A percentile compares a stretch with the other conserved stretches of the same genome.
These are phyloP conservation scores for Pterula multifida DNA, from an alignment of 1,284 basidiomycete species.

Conservation along the genomic window DNA sequence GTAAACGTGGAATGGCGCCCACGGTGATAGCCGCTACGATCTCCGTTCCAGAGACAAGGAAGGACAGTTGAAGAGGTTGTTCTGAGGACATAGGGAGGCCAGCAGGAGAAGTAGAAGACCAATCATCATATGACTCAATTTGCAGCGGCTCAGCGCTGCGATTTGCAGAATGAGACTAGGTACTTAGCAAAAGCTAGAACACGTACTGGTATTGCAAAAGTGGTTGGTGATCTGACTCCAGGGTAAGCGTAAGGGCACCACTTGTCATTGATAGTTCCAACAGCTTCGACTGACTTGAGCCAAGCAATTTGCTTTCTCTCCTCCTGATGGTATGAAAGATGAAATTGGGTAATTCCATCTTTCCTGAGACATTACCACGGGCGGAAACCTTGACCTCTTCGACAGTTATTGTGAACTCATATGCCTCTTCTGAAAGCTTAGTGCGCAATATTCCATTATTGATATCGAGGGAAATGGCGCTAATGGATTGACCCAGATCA, in stretches of 20 bases:
- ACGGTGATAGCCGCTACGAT: constrained; percentile 64
- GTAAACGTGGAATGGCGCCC: constrained; percentile 59
- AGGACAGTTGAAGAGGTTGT: constrained; percentile 62
- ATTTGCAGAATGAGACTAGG: too few species aligned
- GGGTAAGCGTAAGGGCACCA: constrained; percentile 51
- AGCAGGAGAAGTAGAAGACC: constrained; percentile 37
- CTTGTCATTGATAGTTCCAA: constrained; percentile 69
- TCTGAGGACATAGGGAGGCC: constrained; percentile 23
- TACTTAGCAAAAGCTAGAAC: constrained; percentile 6
- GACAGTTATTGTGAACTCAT: constrained; percentile 60
- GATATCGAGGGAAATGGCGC: constrained; percentile 50
- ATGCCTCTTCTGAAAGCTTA: constrained; percentile 40
- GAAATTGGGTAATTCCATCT: constrained; percentile 55
- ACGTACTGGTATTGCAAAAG: constrained; percentile 70
- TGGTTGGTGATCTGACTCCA: constrained; percentile 71
- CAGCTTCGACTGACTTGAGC: constrained; percentile 34
- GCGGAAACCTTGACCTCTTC: constrained; percentile 50
- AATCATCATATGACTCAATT: constrained; percentile 74
- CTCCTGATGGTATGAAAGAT: constrained; percentile 66
- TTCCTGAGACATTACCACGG: constrained; percentile 67
- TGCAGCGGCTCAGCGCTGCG: constrained; percentile 66
- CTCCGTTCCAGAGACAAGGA: constrained; percentile 63
- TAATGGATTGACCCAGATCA: constrained; percentile 72
- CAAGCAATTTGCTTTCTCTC: constrained; percentile 23
- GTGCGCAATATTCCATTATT: constrained; percentile 48